Conservation (phyloP, 352 stramenopile genomes). For the Globisporangium okanoganense region DNA sequence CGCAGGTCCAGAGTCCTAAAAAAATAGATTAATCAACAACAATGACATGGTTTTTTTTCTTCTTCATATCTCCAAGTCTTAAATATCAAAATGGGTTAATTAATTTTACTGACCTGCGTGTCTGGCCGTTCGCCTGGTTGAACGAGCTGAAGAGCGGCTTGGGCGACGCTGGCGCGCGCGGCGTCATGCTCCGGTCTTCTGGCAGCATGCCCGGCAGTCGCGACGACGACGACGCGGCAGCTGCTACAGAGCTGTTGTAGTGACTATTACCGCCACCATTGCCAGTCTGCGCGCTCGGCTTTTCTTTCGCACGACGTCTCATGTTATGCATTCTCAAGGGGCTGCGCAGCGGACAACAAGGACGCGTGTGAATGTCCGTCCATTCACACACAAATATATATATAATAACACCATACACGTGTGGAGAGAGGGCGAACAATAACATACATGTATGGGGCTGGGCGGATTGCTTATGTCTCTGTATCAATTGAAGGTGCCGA, state of each 20-base stretch:
- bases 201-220: slow-evolving; percentile 3
- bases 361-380: neutral
- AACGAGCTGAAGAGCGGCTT: slow-evolving; percentile 12
- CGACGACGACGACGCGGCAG: neutral
- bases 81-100: neutral
- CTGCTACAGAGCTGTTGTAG: neutral
- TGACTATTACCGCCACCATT: no score
- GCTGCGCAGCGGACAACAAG: neutral
- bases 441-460: no score
- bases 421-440: no score
- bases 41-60: neutral
- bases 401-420: neutral
- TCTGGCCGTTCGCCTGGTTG: slow-evolving; percentile 4
- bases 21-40: no score
- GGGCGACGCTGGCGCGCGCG: neutral
- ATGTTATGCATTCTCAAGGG: neutral
- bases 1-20: slow-evolving; percentile 42
- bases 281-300: neutral
- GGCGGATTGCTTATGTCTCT: no score
- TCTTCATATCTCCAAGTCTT: neutral
- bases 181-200: slow-evolving; percentile 2
- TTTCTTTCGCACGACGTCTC: slow-evolving; percentile 3
- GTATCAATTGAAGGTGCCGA: no score
- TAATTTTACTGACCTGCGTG: neutral
- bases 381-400: neutral